Evolutionary conservation across 768 basidiomycete genomes (phyloP).

Genomic region (Serendipita indica): DNA sequence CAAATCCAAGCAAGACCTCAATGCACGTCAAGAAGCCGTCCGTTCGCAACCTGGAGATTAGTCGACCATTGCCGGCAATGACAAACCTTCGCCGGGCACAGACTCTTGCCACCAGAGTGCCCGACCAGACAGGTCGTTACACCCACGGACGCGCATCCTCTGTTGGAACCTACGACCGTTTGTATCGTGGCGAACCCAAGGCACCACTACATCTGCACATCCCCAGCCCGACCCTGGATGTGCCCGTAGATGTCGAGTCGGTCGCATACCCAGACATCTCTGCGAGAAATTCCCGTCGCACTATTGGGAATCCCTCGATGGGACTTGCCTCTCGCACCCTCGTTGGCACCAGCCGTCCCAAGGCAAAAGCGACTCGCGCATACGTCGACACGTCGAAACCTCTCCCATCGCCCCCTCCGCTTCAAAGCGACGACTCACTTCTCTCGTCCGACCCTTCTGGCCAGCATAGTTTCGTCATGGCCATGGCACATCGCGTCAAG

Average conservation of each 20-base stretch:
- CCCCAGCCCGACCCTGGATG: neutral
- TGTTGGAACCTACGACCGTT: neutral
- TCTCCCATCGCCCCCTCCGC: neutral
- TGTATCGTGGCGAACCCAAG: neutral
- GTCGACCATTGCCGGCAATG: neutral
- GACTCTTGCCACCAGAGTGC: neutral
- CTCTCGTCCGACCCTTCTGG: neutral
- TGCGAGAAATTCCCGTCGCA: neutral
- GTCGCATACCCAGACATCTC: neutral
- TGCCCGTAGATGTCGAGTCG: neutral
- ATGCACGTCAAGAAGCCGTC: neutral
- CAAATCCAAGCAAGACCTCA: neutral
- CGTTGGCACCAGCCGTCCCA: constrained; percentile 3
- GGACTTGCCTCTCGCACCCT: neutral
- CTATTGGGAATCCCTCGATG: neutral
- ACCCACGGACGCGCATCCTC: neutral
- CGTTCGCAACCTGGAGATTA: constrained; percentile 3
- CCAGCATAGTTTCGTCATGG: neutral
- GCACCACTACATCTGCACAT: neutral
- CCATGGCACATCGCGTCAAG: neutral
- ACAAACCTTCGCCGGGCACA: neutral
- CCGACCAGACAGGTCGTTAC: neutral
- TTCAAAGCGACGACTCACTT: neutral
- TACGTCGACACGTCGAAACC: constrained; percentile 2
- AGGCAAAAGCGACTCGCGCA: neutral